Conservation (phyloP, 192 early-diverging fungal species). For the Jimgerdemannia lactiflua region DNA sequence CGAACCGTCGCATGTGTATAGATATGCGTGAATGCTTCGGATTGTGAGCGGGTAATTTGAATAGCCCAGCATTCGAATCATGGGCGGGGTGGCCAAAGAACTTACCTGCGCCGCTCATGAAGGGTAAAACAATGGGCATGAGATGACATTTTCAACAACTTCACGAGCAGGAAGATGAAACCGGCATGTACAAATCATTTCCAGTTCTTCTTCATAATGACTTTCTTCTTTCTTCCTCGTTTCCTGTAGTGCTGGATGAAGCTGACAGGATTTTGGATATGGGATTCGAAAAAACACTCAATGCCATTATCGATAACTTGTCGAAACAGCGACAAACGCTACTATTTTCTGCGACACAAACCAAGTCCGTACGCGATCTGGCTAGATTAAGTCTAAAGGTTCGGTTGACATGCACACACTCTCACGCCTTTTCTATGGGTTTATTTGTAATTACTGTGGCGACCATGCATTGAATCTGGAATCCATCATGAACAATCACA, state of each 20-base stretch:
- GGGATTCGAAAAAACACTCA: slow-evolving; percentile 81
- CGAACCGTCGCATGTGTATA: neutral
- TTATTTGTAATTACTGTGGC: neutral
- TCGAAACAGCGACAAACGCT: slow-evolving; percentile 87
- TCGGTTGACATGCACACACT: neutral
- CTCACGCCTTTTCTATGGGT: too few relatives aligned
- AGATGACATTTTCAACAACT: too few relatives aligned
- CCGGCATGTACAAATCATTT: too few relatives aligned
- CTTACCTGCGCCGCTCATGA: too few relatives aligned
- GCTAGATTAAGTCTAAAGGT: slow-evolving; percentile 82
- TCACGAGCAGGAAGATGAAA: too few relatives aligned
- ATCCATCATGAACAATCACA: slow-evolving; percentile 1
- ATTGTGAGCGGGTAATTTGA: neutral
- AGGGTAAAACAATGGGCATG: too few relatives aligned
- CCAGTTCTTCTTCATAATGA: too few relatives aligned
- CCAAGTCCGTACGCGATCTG: slow-evolving; percentile 92
- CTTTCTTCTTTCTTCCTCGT: neutral
- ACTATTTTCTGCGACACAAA: slow-evolving; percentile 97
- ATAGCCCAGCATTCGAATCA: neutral
- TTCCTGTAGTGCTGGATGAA: slow-evolving; percentile 67
- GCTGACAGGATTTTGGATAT: slow-evolving; percentile 85
- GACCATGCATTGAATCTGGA: neutral
- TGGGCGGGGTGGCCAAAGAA: too few relatives aligned
- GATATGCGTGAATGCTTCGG: neutral
- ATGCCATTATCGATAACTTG: slow-evolving; percentile 82